Base-by-base conservation (phyloP, 1,139 yeast species). In the Ogataea hybrid region DNA sequence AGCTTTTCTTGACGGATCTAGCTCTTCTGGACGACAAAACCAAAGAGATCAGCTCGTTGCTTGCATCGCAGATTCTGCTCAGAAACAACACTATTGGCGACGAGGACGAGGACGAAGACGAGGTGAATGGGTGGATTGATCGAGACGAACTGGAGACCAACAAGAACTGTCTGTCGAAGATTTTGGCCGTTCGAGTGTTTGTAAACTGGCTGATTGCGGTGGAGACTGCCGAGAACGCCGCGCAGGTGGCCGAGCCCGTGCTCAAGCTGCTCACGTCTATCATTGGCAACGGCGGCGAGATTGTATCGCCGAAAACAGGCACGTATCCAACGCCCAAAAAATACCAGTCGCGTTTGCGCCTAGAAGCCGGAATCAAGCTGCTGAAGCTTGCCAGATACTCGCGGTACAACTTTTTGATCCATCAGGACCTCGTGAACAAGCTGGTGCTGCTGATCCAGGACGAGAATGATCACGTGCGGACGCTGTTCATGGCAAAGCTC, bases 261-360 rank as follows among this genome's bases (percentile, higher is more conserved):
- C 63, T 87, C 47, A 85, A 84, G 51, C 64, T 87, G 30, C 69
- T 88, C 32, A 69, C 77, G 31, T 78, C 90, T 2, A 67, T 85
- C 25, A 77, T 89, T 36, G 78, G 81, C 3, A 84, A 84, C 58
- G 84, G 85, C 36, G 96, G 96, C n/a, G 96, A 89, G 56, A 73
- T 89, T 21, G 77, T 82, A 3, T 69, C 75, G 21, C 70, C 71
- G 20, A 68, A 69, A 34, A 54, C 71, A 4, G 64, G 62, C 4
- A 62, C 68, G 11, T 70, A 65, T 54, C 79, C 83, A n/a, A 84
- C 96, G 0, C 95, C 96, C 6, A 67, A 63, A 28, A 62, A 64
- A 22, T 80, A 69, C 54, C 83, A 81, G 52, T 72, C 80, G 49
- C 75, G 79, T 49, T 63, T 89, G 32, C 71, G 95, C 49, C 66